Evolutionary conservation across 208 protist genomes (phyloP), one percentile per base, ranked within the genome.

Genomic region (Leishmania turanica): DNA sequence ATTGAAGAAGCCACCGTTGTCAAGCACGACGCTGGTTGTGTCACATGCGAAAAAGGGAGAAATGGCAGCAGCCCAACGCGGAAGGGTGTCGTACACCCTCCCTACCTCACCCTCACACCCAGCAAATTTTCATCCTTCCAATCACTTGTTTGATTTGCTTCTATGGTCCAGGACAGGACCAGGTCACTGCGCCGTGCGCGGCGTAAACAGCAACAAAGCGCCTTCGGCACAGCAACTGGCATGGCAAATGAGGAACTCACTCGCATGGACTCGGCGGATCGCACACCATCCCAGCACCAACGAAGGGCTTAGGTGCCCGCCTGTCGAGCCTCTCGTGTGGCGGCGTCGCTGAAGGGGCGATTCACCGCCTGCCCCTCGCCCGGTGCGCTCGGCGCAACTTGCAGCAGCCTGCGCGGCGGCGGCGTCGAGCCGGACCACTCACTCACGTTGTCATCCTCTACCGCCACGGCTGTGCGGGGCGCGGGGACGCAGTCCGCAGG

Each of bases 401-500:
- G 42, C 42, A 0, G 68, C 13, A 3, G 3, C 42, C 3, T 37
- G 17, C 15, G 37, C 40, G 66, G 66, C 66, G 45, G 68, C 34
- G 21, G 15, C 42, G 68, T 73, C 68, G 45, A 53, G 37, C 4
- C 42, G 42, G 42, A 34, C 21, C 19, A 19, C 68, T 73, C 37
- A 34, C 42, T 34, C 13, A 31, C 45, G 68, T 17, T 73, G 68
- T 9, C 68, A 24, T 31, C 13, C 42, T 53, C 64, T 0, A 3
- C 74, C 7, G 65, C 37, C n/a, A n/a, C 65, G 1, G 80, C 80
- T 34, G 73, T 65, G 27, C 74, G 75, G 9, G 7, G 24, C 13
- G 65, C 31, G 56, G 31, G 68, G 15, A 34, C 45, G 66, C 60
- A 27, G 49, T 58, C 81, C 0, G 49, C 51, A 34, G 72, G 45